Evolutionary conservation across 2,329 filamentous ascomycete genomes (phyloP).

Genomic region (Stachybotrys chartarum): DNA sequence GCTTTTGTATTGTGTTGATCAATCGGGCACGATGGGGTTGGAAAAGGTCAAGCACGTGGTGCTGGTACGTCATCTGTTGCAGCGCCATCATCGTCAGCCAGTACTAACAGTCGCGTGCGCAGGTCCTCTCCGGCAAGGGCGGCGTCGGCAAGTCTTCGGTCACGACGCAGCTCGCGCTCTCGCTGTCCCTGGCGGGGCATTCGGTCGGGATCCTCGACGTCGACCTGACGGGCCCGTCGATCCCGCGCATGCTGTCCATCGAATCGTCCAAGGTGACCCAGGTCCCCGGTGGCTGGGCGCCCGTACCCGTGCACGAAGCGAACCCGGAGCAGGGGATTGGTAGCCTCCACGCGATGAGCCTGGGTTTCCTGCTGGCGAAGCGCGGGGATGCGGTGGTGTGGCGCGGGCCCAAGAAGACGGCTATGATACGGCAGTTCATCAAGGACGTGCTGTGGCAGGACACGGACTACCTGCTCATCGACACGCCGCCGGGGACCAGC

Average conservation of each 20-base stretch:
- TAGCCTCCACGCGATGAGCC: constrained; percentile 75
- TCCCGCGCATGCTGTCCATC: constrained; percentile 88
- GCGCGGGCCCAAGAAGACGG: constrained; percentile 97
- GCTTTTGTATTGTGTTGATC: background rate
- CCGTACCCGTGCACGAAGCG: constrained; percentile 71
- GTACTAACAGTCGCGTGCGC: constrained; percentile 8
- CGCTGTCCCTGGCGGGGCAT: constrained; percentile 75
- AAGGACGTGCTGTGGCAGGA: constrained; percentile 83
- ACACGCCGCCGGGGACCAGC: constrained; percentile 91
- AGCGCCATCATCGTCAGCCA: too few species aligned
- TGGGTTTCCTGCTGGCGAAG: constrained; percentile 80
- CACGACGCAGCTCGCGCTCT: constrained; percentile 92
- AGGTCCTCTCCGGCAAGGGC: constrained; percentile 91
- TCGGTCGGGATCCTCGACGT: constrained; percentile 94
- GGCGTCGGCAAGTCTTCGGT: constrained; percentile 97
- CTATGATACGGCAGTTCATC: constrained; percentile 96
- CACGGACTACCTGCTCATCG: constrained; percentile 87
- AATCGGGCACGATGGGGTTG: constrained; percentile 21
- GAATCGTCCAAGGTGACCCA: constrained; percentile 87
- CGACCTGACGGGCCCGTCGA: constrained; percentile 92
- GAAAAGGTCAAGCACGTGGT: constrained; percentile 68
- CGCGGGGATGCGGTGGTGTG: constrained; percentile 91
- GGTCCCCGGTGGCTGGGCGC: constrained; percentile 85
- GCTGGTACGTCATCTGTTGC: constrained; percentile 44
- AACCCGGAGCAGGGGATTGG: constrained; percentile 46